Percentiles rank a stretch among this genome's conserved stretches.
phyloP scores from a whole-genome alignment of 257 asterid genomes.

The Petunia axillaris region DNA sequence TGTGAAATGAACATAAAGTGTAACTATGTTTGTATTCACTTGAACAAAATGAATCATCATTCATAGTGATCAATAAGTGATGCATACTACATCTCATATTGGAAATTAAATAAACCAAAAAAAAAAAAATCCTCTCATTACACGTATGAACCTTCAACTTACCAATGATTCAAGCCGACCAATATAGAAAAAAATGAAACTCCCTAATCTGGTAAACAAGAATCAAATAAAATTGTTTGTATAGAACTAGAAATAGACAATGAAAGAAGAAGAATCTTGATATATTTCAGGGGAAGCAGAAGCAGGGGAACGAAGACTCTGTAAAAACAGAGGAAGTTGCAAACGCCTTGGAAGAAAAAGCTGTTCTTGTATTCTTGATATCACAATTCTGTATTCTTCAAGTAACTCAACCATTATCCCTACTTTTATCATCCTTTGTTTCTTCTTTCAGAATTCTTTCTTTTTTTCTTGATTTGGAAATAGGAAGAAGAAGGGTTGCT shows the following conservation, averaged over 20 bases:
- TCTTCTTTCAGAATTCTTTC: neutral
- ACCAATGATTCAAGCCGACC: neutral
- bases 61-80: conserved; percentile 6
- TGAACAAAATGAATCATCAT: conserved; percentile 1
- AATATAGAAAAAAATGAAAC: neutral
- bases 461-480: conserved; percentile 15
- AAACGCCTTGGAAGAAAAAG: conserved; percentile 42
- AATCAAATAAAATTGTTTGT: neutral
- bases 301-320: conserved; percentile 46
- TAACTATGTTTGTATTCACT: neutral
- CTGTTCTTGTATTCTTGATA: conserved; percentile 63
- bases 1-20: neutral
- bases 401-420: conserved; percentile 72
- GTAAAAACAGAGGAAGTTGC: conserved; percentile 39
- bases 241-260: conserved; percentile 53
- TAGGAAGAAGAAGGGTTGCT: neutral
- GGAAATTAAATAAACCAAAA: neutral
- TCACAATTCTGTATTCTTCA: conserved; percentile 64
- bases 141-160: neutral
- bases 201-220: neutral
- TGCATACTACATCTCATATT: neutral
- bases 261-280: conserved; percentile 50
- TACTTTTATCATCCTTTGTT: conserved; percentile 57
- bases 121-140: neutral
- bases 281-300: conserved; percentile 40